A percentile compares a stretch with the other conserved stretches of the same genome.
These are phyloP conservation scores for Musa schizocarpa DNA, from an alignment of 176 grass and related monocot species.

Conservation along the genomic window DNA sequence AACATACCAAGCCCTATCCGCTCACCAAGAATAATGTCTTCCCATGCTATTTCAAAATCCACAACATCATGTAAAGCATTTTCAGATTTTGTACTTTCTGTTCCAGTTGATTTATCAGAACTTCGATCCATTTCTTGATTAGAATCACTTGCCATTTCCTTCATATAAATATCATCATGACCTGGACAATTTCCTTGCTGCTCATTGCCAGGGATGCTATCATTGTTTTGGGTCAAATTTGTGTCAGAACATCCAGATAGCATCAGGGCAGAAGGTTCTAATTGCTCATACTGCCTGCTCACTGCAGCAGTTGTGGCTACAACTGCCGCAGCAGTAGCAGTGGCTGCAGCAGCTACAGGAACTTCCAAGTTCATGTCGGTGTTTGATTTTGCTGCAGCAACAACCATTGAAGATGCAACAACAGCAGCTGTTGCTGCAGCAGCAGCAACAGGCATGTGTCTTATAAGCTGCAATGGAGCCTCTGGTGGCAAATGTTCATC, in stretches of 20 bases:
- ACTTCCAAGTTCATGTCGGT: constrained; percentile 69
- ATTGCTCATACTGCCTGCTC: constrained; percentile 37
- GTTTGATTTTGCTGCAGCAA: constrained; percentile 73
- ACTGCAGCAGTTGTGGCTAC: constrained; percentile 87
- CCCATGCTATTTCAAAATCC: constrained; percentile 95
- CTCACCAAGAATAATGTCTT: constrained; percentile 79
- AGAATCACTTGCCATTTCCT: constrained; percentile 39
- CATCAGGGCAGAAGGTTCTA: constrained; percentile 37
- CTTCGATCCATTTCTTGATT: constrained; percentile 49
- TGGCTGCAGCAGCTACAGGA: constrained; percentile 78
- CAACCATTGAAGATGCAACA: constrained; percentile 94
- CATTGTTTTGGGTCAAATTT: constrained; percentile 31
- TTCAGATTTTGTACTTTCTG: constrained; percentile 80
- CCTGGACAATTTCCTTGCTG: constrained; percentile 44
- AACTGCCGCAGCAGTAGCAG: constrained; percentile 86
- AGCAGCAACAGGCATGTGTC: constrained; percentile 75
- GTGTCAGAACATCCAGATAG: constrained; percentile 40
- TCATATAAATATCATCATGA: constrained; percentile 31
- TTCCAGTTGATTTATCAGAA: constrained; percentile 75
- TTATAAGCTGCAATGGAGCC: constrained; percentile 15
- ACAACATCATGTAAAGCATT: constrained; percentile 65
- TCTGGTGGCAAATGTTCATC: not conserved
- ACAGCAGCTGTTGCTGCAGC: constrained; percentile 97
- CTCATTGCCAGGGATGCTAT: constrained; percentile 29
- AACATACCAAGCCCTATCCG: constrained; percentile 88